Evolutionary conservation across 148 eudicot genomes (phyloP), one percentile per base, ranked within the genome.

Genomic region (Persicaria maculosa): DNA sequence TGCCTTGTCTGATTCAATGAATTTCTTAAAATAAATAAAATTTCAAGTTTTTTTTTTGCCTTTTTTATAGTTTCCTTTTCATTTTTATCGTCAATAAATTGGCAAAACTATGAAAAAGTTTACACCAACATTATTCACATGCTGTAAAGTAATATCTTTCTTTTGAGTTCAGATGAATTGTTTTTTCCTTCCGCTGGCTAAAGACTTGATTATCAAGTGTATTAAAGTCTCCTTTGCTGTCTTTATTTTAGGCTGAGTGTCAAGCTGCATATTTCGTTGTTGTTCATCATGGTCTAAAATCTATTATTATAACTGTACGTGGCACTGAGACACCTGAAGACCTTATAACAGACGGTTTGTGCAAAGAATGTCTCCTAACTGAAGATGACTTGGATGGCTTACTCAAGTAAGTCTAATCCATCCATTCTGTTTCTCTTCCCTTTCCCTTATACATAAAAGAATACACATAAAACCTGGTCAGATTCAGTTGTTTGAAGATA

Each of bases 271-370:
- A 88, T 76, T 91, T 91, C 31, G 52, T 91, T 53, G 87, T 85
- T 68, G 91, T 91, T 79, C 81, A 85, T 44, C 91, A 88, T 74
- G 80, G 81, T 76, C 75, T 79, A 59, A 86, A 80, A 40, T 80
- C 88, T 73, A 82, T 90, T 47, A 86, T 90, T 74, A 83, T 90
- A 79, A 83, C 92, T 47, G 88, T 90, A 65, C 82, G 92, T 55
- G 96, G 96, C 40, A 90, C 96, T 46, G 96, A 90, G 83, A 90
- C 89, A 43, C 92, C 90, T 50, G 96, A 88, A 82, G 96, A 91
- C 81, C 91, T 91, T 52, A 83, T 88, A 76, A 91, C 92, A 22
- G 93, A 91, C 79, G 96, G 89, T 69, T 80, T 88, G 72, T 78
- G 96, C 80, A 88, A 91, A 79, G 96, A 91, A 82, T 87, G 87